phyloP scores from a whole-genome alignment of 164 flowering plant species.

The Piper betle region DNA sequence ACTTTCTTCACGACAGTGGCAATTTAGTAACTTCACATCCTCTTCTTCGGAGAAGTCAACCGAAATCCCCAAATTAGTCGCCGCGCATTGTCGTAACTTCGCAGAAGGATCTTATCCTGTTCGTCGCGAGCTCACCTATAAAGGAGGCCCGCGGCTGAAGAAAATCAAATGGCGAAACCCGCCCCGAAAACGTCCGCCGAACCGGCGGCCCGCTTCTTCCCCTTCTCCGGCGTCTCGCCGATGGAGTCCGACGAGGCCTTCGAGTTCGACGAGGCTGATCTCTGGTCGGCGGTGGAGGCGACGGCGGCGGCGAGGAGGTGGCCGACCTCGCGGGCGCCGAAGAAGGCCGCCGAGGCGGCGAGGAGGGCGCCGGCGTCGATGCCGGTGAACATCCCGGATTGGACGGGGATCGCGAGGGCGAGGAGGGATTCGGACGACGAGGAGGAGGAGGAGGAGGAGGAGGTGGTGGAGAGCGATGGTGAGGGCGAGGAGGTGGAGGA shows the following conservation, averaged over 20 bases:
- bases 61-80: too few species aligned
- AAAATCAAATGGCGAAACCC: too few species aligned
- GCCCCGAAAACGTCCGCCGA: background rate
- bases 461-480: background rate
- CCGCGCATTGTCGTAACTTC: too few species aligned
- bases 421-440: too few species aligned
- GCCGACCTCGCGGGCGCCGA: slow-evolving; percentile 5
- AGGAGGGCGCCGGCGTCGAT: slow-evolving; percentile 7
- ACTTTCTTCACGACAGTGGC: too few species aligned
- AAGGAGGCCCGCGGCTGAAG: too few species aligned
- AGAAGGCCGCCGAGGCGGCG: slow-evolving; percentile 2
- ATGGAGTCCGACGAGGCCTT: background rate
- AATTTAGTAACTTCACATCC: too few species aligned
- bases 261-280: slow-evolving; percentile 19
- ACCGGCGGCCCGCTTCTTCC: slow-evolving; percentile 4
- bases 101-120: too few species aligned
- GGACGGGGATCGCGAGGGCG: slow-evolving; percentile 19
- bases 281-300: slow-evolving; percentile 5
- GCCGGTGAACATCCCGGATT: slow-evolving; percentile 25
- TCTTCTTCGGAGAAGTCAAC: too few species aligned
- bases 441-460: slow-evolving; percentile 2
- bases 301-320: slow-evolving; percentile 4
- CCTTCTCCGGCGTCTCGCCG: background rate
- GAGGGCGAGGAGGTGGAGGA: slow-evolving; percentile 9
- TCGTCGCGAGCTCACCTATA: too few species aligned